Base-by-base conservation (phyloP, 2,329 filamentous ascomycete species). In the Colletotrichum plurivorum region DNA sequence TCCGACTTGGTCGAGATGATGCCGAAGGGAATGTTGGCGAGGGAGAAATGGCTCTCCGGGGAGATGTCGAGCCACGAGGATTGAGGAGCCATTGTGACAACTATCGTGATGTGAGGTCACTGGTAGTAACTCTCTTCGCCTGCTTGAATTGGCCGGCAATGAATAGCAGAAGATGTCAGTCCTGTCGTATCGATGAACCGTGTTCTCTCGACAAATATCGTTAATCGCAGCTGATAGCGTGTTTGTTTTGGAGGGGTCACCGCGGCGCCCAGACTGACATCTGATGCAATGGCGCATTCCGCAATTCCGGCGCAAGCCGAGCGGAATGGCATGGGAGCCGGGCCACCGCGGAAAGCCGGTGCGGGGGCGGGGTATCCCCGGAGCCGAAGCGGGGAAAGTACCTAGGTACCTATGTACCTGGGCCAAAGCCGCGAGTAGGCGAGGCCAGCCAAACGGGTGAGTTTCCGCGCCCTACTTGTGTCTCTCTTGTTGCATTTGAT, bases 11-110 rank as follows among this genome's bases (percentile, higher is more conserved):
- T 92, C 36, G 90, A 92, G 76, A 96, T 93, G 82, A 96, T 90
- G 75, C 93, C 93, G 76, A 95, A 95, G 1, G 93, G 93, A 62
- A 96, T 91, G 77, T 96, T 96, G 75, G 91, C 89, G 59, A 95
- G 82, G 9, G 93, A 94, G 81, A 95, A 95, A 74, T 78, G 80
- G 51, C 75, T 78, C 4, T 77, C 74, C n/a, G 78, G 75, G n/a
- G 78, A 71, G 18, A 83, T 73, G 9, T 73, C 57, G 6, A 79
- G 66, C 77, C 77, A 79, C 45, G 77, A 78, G 25, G 27, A 54
- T 10, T 48, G 56, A 43, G 15, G 52, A 8, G 59, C 48, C 63
- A 68, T 67, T 25, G 25, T 31, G 57, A 48, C 60, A 52, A 46
- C 18, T 48, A n/a, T 18, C 20, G 39, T 43, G 45, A 18, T n/a